Conservation (phyloP, 345 rosid species). For the Acer campestre region DNA sequence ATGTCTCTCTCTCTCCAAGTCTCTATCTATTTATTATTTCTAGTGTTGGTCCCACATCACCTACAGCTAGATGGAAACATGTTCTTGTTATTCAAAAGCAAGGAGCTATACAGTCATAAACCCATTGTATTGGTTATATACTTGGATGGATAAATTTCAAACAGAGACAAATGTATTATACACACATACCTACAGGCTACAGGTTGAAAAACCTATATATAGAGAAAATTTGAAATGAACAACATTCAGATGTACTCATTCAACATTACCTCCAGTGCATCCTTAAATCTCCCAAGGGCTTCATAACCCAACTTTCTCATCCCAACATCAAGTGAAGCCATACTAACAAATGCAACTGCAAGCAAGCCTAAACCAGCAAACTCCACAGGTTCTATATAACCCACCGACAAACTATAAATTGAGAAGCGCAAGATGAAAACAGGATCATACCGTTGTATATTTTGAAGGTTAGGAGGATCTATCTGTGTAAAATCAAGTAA, state of each 20-base stretch:
- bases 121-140: neutral
- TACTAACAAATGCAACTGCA: slow-evolving; percentile 78
- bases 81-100: neutral
- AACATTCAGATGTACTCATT: neutral
- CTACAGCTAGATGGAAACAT: neutral
- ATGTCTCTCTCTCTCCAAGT: too few species aligned
- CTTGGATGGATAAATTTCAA: neutral
- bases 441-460: slow-evolving; percentile 68
- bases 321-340: slow-evolving; percentile 79
- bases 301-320: slow-evolving; percentile 86
- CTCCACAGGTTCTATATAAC: slow-evolving; percentile 78
- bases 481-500: slow-evolving; percentile 39
- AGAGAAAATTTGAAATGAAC: neutral
- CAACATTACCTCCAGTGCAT: slow-evolving; percentile 69
- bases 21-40: too few species aligned
- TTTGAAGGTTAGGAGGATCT: slow-evolving; percentile 31
- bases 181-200: neutral
- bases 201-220: neutral
- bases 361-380: slow-evolving; percentile 89
- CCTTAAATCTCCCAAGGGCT: slow-evolving; percentile 62
- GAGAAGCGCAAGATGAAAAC: slow-evolving; percentile 76
- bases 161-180: neutral
- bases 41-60: too few species aligned
- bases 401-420: slow-evolving; percentile 53
- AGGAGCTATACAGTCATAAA: neutral